Percentiles rank a stretch among this genome's conserved stretches.
Evolutionary conservation across 2,329 filamentous ascomycete genomes (phyloP).

Genomic region (Sporothrix euskadiensis): DNA sequence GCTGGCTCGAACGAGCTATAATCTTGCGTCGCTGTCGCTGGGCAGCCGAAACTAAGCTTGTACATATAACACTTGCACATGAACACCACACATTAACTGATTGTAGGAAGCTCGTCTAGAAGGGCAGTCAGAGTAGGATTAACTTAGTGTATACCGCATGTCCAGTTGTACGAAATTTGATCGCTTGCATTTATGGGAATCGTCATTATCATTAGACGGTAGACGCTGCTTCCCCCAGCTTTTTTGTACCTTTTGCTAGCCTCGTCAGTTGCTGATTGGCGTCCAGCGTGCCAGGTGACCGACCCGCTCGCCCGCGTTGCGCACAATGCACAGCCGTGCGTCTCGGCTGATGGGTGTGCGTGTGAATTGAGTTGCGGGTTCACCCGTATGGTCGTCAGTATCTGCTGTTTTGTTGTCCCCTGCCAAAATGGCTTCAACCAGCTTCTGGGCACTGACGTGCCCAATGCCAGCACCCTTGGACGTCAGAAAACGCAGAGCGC

Average conservation of each 20-base stretch:
- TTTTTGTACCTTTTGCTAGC: neutral
- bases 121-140: neutral
- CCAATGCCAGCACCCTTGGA: slow-evolving; percentile 77
- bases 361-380: too few species aligned
- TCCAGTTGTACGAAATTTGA: neutral
- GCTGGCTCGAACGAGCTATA: slow-evolving; percentile 15
- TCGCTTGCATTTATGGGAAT: neutral
- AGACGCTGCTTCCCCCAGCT: neutral
- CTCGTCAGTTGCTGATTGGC: slow-evolving; percentile 28
- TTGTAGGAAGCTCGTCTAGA: neutral
- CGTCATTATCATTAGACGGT: neutral
- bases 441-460: slow-evolving; percentile 56
- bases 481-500: slow-evolving; percentile 75
- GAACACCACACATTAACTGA: neutral
- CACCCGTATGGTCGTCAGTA: slow-evolving; percentile 14
- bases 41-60: neutral
- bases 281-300: slow-evolving; percentile 65
- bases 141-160: neutral
- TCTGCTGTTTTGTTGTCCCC: slow-evolving; percentile 32
- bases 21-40: too few species aligned
- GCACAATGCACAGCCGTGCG: slow-evolving; percentile 70
- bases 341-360: slow-evolving; percentile 38
- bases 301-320: slow-evolving; percentile 75
- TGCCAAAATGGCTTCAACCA: slow-evolving; percentile 46
- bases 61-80: neutral